These are phyloP conservation scores for Candida sp. DNA, from an alignment of 1,139 yeast genomes.

Conservation along the genomic window DNA sequence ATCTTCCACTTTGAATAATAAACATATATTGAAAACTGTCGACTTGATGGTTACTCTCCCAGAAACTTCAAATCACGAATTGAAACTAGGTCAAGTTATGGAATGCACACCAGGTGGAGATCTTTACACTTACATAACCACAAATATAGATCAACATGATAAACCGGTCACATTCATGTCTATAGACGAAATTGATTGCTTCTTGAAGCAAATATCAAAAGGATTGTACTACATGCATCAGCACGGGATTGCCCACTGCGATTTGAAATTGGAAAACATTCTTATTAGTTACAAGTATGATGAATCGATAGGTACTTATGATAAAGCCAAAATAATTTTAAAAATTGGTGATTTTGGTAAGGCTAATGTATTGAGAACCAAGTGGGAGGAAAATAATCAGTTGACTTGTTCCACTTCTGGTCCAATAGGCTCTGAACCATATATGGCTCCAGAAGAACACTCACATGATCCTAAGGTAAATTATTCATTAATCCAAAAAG, in stretches of 20 bases:
- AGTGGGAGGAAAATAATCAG: slow-evolving; percentile 57
- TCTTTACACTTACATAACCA: slow-evolving; percentile 41
- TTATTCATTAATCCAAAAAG: slow-evolving; percentile 60
- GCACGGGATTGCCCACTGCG: slow-evolving; percentile 78
- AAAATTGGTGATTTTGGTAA: slow-evolving; percentile 77
- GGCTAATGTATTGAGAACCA: slow-evolving; percentile 66
- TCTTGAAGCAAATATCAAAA: slow-evolving; percentile 61
- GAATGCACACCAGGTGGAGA: slow-evolving; percentile 77
- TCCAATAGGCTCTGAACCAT: slow-evolving; percentile 74
- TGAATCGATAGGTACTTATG: slow-evolving; percentile 15
- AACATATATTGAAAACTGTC: slow-evolving; percentile 64
- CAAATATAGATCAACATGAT: slow-evolving; percentile 12
- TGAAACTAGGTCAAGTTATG: slow-evolving; percentile 74
- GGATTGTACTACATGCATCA: slow-evolving; percentile 68
- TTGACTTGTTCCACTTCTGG: slow-evolving; percentile 51
- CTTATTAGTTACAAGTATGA: slow-evolving; percentile 22
- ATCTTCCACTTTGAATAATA: slow-evolving; percentile 65
- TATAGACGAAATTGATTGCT: slow-evolving; percentile 65
- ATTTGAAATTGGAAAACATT: slow-evolving; percentile 66
- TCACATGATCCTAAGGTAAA: slow-evolving; percentile 17
- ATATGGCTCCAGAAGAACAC: slow-evolving; percentile 72
- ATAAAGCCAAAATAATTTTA: slow-evolving; percentile 32
- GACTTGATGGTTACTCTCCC: slow-evolving; percentile 52
- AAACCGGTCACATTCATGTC: slow-evolving; percentile 16
- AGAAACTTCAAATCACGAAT: slow-evolving; percentile 9